These are phyloP conservation scores for Globisporangium paddicum DNA, from an alignment of 352 stramenopile species.

Conservation along the genomic window DNA sequence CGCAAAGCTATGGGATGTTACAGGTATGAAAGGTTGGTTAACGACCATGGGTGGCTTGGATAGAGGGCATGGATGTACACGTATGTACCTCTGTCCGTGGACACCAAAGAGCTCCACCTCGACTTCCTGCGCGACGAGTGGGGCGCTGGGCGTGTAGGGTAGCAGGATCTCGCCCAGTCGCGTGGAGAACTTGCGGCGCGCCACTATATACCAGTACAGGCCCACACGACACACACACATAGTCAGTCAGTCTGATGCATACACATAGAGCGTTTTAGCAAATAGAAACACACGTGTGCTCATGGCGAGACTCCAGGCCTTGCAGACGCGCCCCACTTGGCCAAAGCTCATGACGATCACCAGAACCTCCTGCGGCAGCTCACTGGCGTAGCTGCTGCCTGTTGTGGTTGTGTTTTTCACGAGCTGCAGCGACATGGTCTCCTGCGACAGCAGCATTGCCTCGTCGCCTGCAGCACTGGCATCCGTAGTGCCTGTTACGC, in stretches of 20 bases:
- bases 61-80: background rate
- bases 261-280: background rate
- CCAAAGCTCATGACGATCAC: constrained; percentile 64
- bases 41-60: background rate
- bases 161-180: constrained; percentile 50
- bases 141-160: constrained; percentile 40
- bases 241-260: background rate
- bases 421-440: constrained; percentile 15
- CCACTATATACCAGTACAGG: constrained; percentile 28
- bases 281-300: constrained; percentile 32
- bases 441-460: constrained; percentile 12
- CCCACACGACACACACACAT: background rate
- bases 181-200: constrained; percentile 53
- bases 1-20: constrained; percentile 29
- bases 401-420: background rate
- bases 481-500: background rate
- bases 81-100: constrained; percentile 45
- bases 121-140: constrained; percentile 44
- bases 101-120: constrained; percentile 52
- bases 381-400: constrained; percentile 23
- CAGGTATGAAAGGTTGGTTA: background rate
- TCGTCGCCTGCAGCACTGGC: background rate
- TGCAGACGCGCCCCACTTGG: constrained; percentile 72
- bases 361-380: constrained; percentile 72
- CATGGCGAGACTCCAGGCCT: constrained; percentile 73